Conservation (phyloP, 441 rosid genomes). For the Gossypium gossypioides region DNA sequence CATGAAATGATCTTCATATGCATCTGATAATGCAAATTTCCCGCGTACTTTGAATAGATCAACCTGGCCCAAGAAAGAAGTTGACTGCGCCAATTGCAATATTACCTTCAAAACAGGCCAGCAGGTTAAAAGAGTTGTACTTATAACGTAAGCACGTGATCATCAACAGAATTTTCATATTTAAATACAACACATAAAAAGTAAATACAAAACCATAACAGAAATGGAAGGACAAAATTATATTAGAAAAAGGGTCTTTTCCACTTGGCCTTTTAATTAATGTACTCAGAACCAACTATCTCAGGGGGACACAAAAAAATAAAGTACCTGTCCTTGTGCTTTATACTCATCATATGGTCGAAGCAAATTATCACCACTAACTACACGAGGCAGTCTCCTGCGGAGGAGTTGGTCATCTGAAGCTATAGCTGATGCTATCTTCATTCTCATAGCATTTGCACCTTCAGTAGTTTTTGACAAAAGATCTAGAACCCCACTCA, state of each 20-base stretch:
- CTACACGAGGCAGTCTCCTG: conserved; percentile 78
- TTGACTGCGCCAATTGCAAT: conserved; percentile 93
- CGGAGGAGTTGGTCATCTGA: conserved; percentile 98
- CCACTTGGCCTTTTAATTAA: not conserved
- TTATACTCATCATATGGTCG: conserved; percentile 76
- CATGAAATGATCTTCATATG: conserved; percentile 87
- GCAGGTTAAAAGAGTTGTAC: conserved; percentile 7
- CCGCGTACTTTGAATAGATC: conserved; percentile 94
- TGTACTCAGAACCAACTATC: not conserved
- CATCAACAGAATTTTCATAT: conserved; percentile 1
- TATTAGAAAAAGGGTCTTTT: not conserved
- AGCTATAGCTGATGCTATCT: conserved; percentile 87
- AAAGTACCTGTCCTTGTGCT: conserved; percentile 83
- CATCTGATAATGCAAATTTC: conserved; percentile 89
- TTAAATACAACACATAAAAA: not conserved
- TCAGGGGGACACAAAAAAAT: not conserved
- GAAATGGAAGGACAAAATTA: not conserved
- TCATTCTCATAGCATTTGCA: conserved; percentile 98
- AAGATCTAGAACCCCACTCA: conserved; percentile 96
- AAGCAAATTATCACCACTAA: conserved; percentile 85
- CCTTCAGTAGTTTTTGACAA: conserved; percentile 98
- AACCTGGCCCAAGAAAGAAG: conserved; percentile 89
- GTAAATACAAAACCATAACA: not conserved
- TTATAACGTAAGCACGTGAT: not conserved
- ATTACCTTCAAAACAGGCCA: conserved; percentile 52